A percentile compares a stretch with the other conserved stretches of the same genome.
phyloP scores from a whole-genome alignment of 176 grass and related monocot genomes.

The Zea luxurians region DNA sequence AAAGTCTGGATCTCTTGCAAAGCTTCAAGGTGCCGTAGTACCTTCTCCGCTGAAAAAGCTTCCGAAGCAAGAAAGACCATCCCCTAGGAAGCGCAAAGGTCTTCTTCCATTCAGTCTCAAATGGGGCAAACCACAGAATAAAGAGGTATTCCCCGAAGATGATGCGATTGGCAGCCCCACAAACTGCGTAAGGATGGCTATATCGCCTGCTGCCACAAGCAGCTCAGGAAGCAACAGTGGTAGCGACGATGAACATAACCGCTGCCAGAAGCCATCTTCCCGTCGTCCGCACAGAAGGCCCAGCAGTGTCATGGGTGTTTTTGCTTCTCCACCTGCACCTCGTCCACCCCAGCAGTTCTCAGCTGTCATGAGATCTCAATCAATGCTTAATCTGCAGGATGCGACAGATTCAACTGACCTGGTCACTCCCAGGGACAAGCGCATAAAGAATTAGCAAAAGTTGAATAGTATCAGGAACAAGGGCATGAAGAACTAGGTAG shows the following conservation, averaged over 20 bases:
- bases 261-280: slow-evolving; percentile 43
- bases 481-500: slow-evolving; percentile 41
- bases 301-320: slow-evolving; percentile 29
- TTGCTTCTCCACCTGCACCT: slow-evolving; percentile 49
- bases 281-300: slow-evolving; percentile 52
- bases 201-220: slow-evolving; percentile 47
- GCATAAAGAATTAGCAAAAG: slow-evolving; percentile 54
- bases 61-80: slow-evolving; percentile 62
- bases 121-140: slow-evolving; percentile 51
- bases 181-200: slow-evolving; percentile 48
- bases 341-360: slow-evolving; percentile 41
- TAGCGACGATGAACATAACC: slow-evolving; percentile 53
- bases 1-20: slow-evolving; percentile 71
- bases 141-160: slow-evolving; percentile 47
- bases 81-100: slow-evolving; percentile 78
- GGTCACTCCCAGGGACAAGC: slow-evolving; percentile 63
- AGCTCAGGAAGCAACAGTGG: slow-evolving; percentile 78
- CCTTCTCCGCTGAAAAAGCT: slow-evolving; percentile 49
- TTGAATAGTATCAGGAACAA: slow-evolving; percentile 41
- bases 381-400: slow-evolving; percentile 69
- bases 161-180: slow-evolving; percentile 46
- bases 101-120: slow-evolving; percentile 73
- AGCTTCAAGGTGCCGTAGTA: slow-evolving; percentile 43
- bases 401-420: slow-evolving; percentile 48
- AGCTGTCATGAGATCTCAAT: slow-evolving; percentile 54